Evolutionary conservation across 345 rosid genomes (phyloP).

Genomic region (Rhizophora apiculata): DNA sequence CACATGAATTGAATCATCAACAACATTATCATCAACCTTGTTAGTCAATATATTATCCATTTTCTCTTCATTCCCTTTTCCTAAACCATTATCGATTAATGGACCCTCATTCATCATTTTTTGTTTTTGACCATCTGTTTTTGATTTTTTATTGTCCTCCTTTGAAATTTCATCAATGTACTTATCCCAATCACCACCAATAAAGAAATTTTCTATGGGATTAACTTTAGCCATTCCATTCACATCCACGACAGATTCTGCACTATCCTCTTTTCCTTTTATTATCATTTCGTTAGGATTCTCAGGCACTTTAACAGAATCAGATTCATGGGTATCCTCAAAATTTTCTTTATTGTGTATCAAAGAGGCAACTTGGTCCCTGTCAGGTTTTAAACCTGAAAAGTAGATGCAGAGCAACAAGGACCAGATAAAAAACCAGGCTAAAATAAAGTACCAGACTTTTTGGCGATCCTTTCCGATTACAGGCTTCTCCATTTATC

Average conservation of each 20-base stretch:
- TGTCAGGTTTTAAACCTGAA: constrained; percentile 31
- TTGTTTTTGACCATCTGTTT: neutral
- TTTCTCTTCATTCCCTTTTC: constrained; percentile 16
- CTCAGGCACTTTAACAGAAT: constrained; percentile 14
- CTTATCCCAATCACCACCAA: constrained; percentile 21
- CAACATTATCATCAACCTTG: neutral
- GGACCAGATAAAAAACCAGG: constrained; percentile 44
- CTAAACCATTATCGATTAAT: constrained; percentile 15
- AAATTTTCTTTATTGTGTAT: constrained; percentile 12
- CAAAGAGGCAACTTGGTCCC: constrained; percentile 26
- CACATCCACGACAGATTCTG: neutral
- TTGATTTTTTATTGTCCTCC: neutral
- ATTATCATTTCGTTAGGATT: neutral
- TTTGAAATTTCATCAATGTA: constrained; percentile 11
- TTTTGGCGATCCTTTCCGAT: constrained; percentile 34
- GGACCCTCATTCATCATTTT: constrained; percentile 18
- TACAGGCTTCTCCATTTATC: constrained; percentile 36
- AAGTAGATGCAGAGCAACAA: constrained; percentile 41
- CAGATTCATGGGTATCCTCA: constrained; percentile 14
- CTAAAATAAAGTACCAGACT: constrained; percentile 49
- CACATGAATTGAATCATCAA: constrained; percentile 7
- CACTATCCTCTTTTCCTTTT: neutral
- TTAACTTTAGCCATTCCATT: neutral
- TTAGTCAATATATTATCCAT: neutral
- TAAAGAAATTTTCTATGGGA: constrained; percentile 18